Conservation (phyloP, 805 yeast genomes). For the Scheffersomyces stipitis region DNA sequence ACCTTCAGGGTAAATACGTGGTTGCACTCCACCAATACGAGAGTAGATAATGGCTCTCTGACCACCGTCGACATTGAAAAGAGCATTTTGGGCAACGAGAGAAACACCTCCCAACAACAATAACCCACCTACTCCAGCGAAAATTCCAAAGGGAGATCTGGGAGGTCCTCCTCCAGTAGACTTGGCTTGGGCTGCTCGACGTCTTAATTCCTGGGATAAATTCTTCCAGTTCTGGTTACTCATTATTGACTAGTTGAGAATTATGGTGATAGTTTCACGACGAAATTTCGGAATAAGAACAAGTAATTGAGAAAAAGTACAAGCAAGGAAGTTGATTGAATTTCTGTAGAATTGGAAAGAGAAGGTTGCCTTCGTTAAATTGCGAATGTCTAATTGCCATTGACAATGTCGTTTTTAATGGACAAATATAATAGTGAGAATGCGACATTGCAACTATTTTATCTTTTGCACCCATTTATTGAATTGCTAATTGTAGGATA, state of each 20-base stretch:
- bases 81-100: constrained; percentile 42
- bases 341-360: no score
- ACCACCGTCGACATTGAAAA: constrained; percentile 89
- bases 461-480: no score
- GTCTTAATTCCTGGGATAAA: constrained; percentile 41
- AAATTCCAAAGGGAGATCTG: constrained; percentile 35
- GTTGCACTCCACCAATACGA: constrained; percentile 79
- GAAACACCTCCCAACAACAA: constrained; percentile 41
- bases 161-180: constrained; percentile 29
- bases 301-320: background rate
- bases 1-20: constrained; percentile 85
- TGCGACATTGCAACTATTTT: no score
- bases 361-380: no score
- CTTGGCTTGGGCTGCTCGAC: constrained; percentile 35
- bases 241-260: constrained; percentile 28
- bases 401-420: no score
- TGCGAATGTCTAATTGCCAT: no score
- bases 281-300: background rate
- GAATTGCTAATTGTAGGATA: no score
- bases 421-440: no score
- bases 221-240: constrained; percentile 44
- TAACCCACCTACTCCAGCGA: constrained; percentile 44
- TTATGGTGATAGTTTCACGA: constrained; percentile 2
- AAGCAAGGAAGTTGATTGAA: no score
- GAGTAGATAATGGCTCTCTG: constrained; percentile 95